Percentiles rank a stretch among this genome's conserved stretches.
These are phyloP conservation scores for Linnemannia zychae DNA, from an alignment of 192 early-diverging fungal species.

Conservation along the genomic window DNA sequence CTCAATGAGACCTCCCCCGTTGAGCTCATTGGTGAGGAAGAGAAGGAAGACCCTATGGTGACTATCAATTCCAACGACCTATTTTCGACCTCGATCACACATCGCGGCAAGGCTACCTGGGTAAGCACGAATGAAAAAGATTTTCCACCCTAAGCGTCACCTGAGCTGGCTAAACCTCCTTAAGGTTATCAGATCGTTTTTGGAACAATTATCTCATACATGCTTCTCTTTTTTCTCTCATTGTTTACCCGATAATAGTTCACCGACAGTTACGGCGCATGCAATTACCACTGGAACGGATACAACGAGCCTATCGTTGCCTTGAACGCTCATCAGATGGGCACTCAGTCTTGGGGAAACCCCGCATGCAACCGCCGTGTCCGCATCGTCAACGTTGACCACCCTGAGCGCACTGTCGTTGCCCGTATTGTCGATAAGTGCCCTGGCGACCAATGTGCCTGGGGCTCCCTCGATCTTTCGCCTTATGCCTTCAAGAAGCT, in stretches of 20 bases:
- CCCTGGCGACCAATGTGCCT: conserved; percentile 45
- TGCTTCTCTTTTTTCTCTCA: not conserved
- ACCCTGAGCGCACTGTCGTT: conserved; percentile 18
- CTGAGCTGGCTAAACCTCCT: not conserved
- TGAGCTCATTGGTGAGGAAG: not conserved
- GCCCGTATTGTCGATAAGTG: conserved; percentile 57
- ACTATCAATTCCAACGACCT: not conserved
- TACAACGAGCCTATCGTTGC: conserved; percentile 46
- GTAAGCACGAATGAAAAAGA: not conserved
- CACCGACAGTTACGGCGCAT: conserved; percentile 46
- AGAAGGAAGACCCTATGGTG: not conserved
- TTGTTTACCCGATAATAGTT: conserved; percentile 20
- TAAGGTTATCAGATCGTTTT: conserved; percentile 5
- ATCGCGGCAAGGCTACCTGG: conserved; percentile 50
- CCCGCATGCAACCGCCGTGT: conserved; percentile 52
- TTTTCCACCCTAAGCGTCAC: not conserved
- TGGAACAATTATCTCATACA: not conserved
- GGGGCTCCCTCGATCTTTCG: conserved; percentile 40
- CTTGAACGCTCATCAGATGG: conserved; percentile 52
- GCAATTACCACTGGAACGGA: conserved; percentile 36
- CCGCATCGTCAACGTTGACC: conserved; percentile 16
- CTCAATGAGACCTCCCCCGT: not conserved
- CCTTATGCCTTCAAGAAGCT: conserved; percentile 43
- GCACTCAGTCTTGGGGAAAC: conserved; percentile 38
- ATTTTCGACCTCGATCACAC: conserved; percentile 11